These are phyloP conservation scores for Cladosporium sp. DNA, from an alignment of 2,329 filamentous ascomycete species.

Conservation along the genomic window DNA sequence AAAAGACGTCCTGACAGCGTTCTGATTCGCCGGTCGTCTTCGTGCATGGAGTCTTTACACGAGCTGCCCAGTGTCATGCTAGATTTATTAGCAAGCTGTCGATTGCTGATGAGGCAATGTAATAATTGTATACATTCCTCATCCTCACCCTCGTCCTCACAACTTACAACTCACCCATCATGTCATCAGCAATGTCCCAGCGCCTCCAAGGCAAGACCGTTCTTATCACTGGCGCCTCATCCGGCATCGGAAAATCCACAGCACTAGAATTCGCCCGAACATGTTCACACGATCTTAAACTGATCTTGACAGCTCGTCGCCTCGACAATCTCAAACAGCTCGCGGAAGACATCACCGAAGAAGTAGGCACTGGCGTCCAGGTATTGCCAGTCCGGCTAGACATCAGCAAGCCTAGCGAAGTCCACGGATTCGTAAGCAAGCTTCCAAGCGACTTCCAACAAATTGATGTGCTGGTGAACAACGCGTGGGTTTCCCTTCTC, in stretches of 20 bases:
- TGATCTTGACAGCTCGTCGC: slow-evolving; percentile 86
- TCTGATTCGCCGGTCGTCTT: not conserved
- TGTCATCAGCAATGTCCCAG: not conserved
- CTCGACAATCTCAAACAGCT: slow-evolving; percentile 75
- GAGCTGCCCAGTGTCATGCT: not conserved
- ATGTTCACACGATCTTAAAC: slow-evolving; percentile 72
- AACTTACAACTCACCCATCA: not conserved
- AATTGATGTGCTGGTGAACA: slow-evolving; percentile 90
- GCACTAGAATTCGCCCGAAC: slow-evolving; percentile 92
- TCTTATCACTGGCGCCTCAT: slow-evolving; percentile 87
- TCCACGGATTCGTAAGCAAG: slow-evolving; percentile 68
- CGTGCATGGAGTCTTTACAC: not conserved
- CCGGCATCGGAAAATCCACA: slow-evolving; percentile 84
- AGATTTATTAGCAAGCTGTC: not conserved
- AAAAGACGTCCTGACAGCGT: not conserved
- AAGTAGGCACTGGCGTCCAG: slow-evolving; percentile 77
- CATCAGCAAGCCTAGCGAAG: slow-evolving; percentile 74
- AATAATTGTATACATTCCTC: not conserved
- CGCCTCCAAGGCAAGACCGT: slow-evolving; percentile 92
- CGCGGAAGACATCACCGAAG: slow-evolving; percentile 70
- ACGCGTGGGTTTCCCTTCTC: slow-evolving; percentile 55
- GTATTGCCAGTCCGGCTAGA: slow-evolving; percentile 82
- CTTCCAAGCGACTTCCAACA: slow-evolving; percentile 80
- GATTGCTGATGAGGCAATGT: not conserved
- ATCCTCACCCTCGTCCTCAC: not conserved